phyloP scores from a whole-genome alignment of 2,329 filamentous ascomycete species.

The Colletotrichum sp. region DNA sequence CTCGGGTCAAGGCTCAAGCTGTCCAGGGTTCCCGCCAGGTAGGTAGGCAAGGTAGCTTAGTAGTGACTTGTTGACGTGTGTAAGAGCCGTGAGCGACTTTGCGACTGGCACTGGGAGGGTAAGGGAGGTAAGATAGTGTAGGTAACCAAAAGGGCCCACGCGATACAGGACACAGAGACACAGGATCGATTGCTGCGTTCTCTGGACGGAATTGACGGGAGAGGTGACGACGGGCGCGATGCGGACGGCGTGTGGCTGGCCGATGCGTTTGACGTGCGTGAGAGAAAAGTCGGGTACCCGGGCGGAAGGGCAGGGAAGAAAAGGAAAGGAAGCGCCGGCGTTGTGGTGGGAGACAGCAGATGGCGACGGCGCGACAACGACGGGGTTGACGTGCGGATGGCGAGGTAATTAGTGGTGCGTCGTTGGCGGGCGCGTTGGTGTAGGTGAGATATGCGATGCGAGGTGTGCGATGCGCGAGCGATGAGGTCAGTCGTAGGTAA shows the following conservation, averaged over 20 bases:
- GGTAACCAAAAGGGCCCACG: neutral
- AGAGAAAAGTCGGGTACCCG: neutral
- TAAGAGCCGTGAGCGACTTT: neutral
- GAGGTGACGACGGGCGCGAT: neutral
- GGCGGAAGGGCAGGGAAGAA: neutral
- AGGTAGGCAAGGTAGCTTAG: neutral
- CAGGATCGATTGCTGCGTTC: neutral
- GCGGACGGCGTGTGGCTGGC: neutral
- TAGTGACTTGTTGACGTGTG: neutral
- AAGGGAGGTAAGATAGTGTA: neutral
- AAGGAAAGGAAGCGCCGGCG: conserved; percentile 1
- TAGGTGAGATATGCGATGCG: neutral
- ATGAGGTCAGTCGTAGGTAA: neutral
- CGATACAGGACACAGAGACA: neutral
- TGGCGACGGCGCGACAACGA: neutral
- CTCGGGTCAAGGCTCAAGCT: neutral
- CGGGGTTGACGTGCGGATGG: neutral
- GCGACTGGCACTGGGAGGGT: neutral
- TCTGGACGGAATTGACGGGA: neutral
- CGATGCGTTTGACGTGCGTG: conserved; percentile 1
- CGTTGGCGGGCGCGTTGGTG: neutral
- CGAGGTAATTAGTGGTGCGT: neutral
- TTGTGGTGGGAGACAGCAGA: neutral
- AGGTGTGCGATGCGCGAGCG: neutral
- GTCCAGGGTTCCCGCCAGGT: neutral